Conservation (phyloP, 1,284 basidiomycete species). For the Lentinus polychrous region DNA sequence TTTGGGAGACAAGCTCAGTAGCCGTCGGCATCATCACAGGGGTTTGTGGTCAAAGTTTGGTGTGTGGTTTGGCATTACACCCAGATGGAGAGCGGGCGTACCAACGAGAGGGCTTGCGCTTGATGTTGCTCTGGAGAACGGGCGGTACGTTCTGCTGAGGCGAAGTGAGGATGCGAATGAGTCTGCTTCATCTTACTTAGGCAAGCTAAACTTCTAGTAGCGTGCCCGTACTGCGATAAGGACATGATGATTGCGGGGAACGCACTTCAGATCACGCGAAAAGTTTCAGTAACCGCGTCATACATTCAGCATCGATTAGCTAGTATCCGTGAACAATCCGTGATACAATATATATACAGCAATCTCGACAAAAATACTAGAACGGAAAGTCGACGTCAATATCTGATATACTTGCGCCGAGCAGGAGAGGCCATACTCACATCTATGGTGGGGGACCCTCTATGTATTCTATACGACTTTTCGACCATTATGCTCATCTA, state of each 20-base stretch:
- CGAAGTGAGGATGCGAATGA: too few relatives aligned
- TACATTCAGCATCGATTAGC: not conserved
- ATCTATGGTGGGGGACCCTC: too few relatives aligned
- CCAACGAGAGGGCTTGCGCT: constrained; percentile 49
- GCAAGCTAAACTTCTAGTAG: too few relatives aligned
- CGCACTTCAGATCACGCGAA: too few relatives aligned
- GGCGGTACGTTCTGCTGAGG: constrained; percentile 45
- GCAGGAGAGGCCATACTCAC: too few relatives aligned
- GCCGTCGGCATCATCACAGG: constrained; percentile 28
- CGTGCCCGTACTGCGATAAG: too few relatives aligned
- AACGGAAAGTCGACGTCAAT: too few relatives aligned
- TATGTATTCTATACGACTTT: too few relatives aligned
- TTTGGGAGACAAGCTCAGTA: constrained; percentile 46
- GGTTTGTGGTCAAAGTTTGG: constrained; percentile 47
- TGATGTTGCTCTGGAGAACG: constrained; percentile 50
- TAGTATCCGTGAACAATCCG: not conserved
- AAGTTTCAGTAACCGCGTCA: not conserved
- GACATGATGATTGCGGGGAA: too few relatives aligned
- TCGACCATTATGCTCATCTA: not conserved
- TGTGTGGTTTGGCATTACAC: constrained; percentile 62
- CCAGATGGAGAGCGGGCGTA: constrained; percentile 46
- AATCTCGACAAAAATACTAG: too few relatives aligned
- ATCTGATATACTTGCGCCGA: too few relatives aligned
- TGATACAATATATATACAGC: not conserved
- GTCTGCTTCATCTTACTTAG: too few relatives aligned